Base-by-base conservation (phyloP, 1,139 yeast species). In the Sugiyamaella novakii region DNA sequence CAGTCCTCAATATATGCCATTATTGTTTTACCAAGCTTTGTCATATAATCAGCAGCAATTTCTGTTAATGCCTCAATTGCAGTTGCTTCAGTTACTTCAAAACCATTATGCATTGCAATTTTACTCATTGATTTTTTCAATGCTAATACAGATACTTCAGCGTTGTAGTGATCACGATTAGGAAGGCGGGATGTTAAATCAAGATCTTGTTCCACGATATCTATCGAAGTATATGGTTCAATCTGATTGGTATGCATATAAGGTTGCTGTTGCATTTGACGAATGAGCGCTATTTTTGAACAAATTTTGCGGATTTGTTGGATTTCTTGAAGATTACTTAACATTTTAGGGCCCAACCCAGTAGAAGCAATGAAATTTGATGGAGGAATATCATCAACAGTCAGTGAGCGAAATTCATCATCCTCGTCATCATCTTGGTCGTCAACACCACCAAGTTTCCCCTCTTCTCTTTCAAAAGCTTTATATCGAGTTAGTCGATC, bases 21-120 rank as follows among this genome's bases (percentile, higher is more conserved):
- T 54, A 92, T 64, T 0, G 94, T 79, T 56, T 78, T 79, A 11
- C 87, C 87, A 44, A 92, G 71, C 62, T 87, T 89, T 30, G 81
- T 75, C 68, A 94, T 64, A 63, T 87, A 91, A 52, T 78, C 83
- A 39, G 87, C 92, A 0, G 97, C 94, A 34, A 92, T 70, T 59
- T 89, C 95, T 0, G 97, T 80, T 50, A 94, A 69, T 1, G 89
- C 78, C 53, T 87, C 86, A 19, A 87, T 76, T 1, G 98, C 97
- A 52, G 77, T 73, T 10, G 85, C 80, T 57, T 87, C 88, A 0
- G 95, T 80, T 1, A 84, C 75, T 69, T 94, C 98, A 71, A 87
- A 94, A 0, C 99, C 99, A 29, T 87, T 84, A 49, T 88, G 87
- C 98, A 92, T 92, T 1, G 88, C 82, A 21, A 94, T 72, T 54